A percentile compares a stretch with the other conserved stretches of the same genome.
These are phyloP conservation scores for Pterocarpus macrocarpus DNA, from an alignment of 306 rosid genomes.

Conservation along the genomic window DNA sequence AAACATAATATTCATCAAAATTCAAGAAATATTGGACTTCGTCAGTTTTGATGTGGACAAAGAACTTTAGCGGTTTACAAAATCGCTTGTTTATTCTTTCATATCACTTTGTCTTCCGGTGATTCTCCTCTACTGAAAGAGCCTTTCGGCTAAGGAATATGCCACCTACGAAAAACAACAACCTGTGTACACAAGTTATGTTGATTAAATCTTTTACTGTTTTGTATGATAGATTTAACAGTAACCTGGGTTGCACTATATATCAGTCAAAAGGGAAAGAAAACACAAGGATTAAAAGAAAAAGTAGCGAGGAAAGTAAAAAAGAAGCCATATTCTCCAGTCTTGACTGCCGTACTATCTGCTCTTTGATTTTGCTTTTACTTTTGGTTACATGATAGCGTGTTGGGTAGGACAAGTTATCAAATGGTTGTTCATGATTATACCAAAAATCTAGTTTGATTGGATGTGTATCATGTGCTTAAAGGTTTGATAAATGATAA, in stretches of 20 bases:
- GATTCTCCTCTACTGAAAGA: not conserved
- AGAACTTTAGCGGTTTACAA: slow-evolving; percentile 2
- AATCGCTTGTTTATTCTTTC: not conserved
- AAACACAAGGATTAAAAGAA: slow-evolving; percentile 9
- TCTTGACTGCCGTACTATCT: slow-evolving; percentile 14
- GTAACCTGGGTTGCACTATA: not conserved
- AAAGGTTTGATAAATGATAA: slow-evolving; percentile 9
- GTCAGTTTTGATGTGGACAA: slow-evolving; percentile 20
- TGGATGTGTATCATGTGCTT: not conserved
- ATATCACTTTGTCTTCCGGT: slow-evolving; percentile 1
- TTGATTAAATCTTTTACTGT: slow-evolving; percentile 19
- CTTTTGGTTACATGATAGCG: slow-evolving; percentile 42
- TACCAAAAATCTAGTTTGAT: slow-evolving; percentile 20
- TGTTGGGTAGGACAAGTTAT: slow-evolving; percentile 35
- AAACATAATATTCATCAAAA: not conserved
- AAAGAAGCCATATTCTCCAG: slow-evolving; percentile 25
- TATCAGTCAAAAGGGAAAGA: slow-evolving; percentile 28
- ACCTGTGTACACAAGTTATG: not conserved
- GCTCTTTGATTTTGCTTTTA: slow-evolving; percentile 44
- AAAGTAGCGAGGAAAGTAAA: not conserved
- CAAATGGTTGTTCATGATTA: not conserved
- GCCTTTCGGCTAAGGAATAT: slow-evolving; percentile 29
- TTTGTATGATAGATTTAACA: slow-evolving; percentile 17
- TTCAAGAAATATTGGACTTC: not conserved
- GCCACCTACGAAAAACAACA: not conserved